A percentile compares a stretch with the other conserved stretches of the same genome.
Evolutionary conservation across 305 asterid genomes (phyloP).

Genomic region (Fraxinus baroniana): DNA sequence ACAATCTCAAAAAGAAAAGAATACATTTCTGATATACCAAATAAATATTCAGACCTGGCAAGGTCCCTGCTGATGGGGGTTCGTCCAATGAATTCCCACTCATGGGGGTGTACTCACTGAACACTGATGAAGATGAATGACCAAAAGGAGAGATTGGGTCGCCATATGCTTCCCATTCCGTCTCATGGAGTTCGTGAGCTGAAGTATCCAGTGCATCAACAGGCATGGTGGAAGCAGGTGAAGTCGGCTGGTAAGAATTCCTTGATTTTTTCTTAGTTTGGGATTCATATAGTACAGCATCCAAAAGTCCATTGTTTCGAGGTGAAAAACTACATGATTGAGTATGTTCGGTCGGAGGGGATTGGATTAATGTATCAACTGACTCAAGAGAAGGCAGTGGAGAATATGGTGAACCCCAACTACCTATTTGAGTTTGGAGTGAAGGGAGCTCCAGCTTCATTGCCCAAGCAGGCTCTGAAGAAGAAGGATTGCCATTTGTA

Average conservation of each 20-base stretch:
- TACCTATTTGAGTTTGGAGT: constrained; percentile 78
- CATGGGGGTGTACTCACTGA: constrained; percentile 45
- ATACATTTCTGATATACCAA: neutral
- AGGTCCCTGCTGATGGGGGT: constrained; percentile 32
- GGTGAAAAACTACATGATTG: constrained; percentile 35
- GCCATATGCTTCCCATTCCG: constrained; percentile 48
- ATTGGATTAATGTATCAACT: constrained; percentile 53
- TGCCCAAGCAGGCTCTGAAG: constrained; percentile 62
- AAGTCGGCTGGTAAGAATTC: constrained; percentile 22
- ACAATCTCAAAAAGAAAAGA: neutral
- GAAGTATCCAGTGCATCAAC: constrained; percentile 24
- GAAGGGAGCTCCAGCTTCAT: constrained; percentile 97
- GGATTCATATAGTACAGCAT: constrained; percentile 64
- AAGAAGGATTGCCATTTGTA: constrained; percentile 65
- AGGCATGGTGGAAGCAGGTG: constrained; percentile 23
- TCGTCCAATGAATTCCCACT: constrained; percentile 50
- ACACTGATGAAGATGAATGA: constrained; percentile 47
- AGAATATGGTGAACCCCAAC: constrained; percentile 64
- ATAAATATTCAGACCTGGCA: constrained; percentile 28
- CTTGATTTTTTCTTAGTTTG: constrained; percentile 42
- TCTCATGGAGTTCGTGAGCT: constrained; percentile 30
- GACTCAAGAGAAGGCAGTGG: constrained; percentile 64
- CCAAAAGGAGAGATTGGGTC: constrained; percentile 45
- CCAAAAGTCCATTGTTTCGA: constrained; percentile 66
- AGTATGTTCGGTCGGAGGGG: constrained; percentile 45